A percentile compares a stretch with the other conserved stretches of the same genome.
Evolutionary conservation across 768 basidiomycete species (phyloP).

Genomic region (Suillus hirtellus): DNA sequence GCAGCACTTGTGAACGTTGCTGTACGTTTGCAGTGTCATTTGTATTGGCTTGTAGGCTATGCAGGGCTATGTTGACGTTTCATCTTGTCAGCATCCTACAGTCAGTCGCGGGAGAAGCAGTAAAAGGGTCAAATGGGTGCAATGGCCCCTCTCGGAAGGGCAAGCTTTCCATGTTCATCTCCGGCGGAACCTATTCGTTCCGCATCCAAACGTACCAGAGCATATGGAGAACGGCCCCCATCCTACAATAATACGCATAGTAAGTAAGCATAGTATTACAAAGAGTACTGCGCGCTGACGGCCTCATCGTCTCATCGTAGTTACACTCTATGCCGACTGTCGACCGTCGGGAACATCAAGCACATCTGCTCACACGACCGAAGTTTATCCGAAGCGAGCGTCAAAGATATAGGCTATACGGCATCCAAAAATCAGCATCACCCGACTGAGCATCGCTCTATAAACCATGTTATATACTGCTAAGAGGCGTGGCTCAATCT

Average conservation of each 20-base stretch:
- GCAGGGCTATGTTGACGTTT: background rate
- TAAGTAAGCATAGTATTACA: background rate
- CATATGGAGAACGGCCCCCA: background rate
- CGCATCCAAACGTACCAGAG: background rate
- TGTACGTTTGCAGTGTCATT: background rate
- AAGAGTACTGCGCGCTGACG: background rate
- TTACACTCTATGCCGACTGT: background rate
- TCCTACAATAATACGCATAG: background rate
- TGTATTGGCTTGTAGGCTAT: background rate
- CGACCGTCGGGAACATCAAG: background rate
- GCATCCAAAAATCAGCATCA: background rate
- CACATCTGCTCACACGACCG: background rate
- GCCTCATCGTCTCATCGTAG: background rate
- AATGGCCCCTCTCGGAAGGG: background rate
- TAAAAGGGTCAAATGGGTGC: constrained; percentile 6
- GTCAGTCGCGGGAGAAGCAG: background rate
- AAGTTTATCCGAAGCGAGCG: background rate
- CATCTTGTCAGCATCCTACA: background rate
- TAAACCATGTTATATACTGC: background rate
- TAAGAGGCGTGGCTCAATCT: background rate
- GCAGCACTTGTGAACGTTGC: background rate
- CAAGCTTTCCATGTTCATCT: background rate
- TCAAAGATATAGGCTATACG: background rate
- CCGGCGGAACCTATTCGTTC: background rate
- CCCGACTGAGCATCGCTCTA: no score